Conservation (phyloP, 1,284 basidiomycete species). For the Trichosporon ovoides region DNA sequence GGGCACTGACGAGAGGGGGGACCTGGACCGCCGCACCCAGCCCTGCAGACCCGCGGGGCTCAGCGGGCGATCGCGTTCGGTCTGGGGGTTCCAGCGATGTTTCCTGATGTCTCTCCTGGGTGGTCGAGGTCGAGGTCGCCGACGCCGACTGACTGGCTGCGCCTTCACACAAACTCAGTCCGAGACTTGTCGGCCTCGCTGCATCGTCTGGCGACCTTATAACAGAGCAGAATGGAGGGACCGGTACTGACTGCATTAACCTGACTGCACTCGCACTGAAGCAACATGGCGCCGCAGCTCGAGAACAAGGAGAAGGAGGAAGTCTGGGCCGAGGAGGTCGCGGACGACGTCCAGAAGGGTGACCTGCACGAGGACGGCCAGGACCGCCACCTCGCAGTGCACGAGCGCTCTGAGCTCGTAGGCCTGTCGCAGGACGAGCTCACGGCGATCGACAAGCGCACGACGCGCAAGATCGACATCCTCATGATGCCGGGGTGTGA, state of each 20-base stretch:
- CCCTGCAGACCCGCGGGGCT: no score
- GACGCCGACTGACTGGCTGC: no score
- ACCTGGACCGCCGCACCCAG: no score
- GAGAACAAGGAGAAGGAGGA: slow-evolving; percentile 2
- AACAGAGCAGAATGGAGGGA: not conserved
- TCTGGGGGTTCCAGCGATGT: no score
- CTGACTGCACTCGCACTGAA: not conserved
- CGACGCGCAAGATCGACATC: slow-evolving; percentile 24
- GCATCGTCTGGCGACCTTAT: no score
- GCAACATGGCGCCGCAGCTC: not conserved
- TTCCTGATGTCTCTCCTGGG: no score
- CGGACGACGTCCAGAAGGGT: not conserved
- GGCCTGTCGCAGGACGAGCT: slow-evolving; percentile 33
- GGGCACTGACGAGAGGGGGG: no score
- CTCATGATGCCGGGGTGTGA: slow-evolving; percentile 16
- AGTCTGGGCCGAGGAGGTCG: not conserved
- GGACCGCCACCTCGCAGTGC: slow-evolving; percentile 15
- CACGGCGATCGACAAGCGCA: slow-evolving; percentile 25
- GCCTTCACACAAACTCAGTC: no score
- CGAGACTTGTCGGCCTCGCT: no score
- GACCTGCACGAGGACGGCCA: slow-evolving; percentile 1
- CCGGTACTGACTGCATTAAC: not conserved
- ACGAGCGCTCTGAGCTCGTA: slow-evolving; percentile 29
- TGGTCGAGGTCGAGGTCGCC: no score
- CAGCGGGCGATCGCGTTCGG: no score